Conservation (phyloP, 441 rosid genomes). For the Erodium trifolium region DNA sequence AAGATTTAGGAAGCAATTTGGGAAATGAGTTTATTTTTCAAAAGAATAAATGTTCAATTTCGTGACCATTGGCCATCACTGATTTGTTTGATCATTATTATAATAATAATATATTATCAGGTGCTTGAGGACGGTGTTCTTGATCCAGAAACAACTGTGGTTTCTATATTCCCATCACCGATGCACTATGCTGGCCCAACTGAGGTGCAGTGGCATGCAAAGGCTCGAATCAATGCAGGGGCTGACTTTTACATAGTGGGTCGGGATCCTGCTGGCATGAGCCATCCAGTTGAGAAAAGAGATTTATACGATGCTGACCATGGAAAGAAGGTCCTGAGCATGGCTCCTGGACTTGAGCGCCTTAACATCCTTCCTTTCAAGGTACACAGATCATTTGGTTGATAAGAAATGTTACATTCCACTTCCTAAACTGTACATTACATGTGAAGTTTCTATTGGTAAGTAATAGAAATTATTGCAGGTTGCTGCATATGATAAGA, state of each 20-base stretch:
- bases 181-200: slow-evolving; percentile 99
- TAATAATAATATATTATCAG: slow-evolving; percentile 25
- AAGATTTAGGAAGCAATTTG: not conserved
- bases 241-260: slow-evolving; percentile 97
- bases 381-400: slow-evolving; percentile 30
- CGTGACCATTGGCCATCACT: not conserved
- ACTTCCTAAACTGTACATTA: not conserved
- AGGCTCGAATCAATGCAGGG: slow-evolving; percentile 93
- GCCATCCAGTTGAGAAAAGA: slow-evolving; percentile 86
- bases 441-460: not conserved
- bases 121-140: slow-evolving; percentile 92
- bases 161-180: slow-evolving; percentile 93
- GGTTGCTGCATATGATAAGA: slow-evolving; percentile 97
- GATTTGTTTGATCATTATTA: slow-evolving; percentile 10
- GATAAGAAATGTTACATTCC: not conserved
- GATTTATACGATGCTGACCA: slow-evolving; percentile 94
- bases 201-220: slow-evolving; percentile 99
- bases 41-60: not conserved
- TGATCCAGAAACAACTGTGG: slow-evolving; percentile 24
- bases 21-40: not conserved
- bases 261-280: slow-evolving; percentile 96
- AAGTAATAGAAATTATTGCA: slow-evolving; percentile 20
- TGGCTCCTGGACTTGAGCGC: slow-evolving; percentile 92
- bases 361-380: slow-evolving; percentile 89
- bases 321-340: slow-evolving; percentile 85